Conservation (phyloP, 108 stramenopile species). For the Pseudonitzschia delicatissima region DNA sequence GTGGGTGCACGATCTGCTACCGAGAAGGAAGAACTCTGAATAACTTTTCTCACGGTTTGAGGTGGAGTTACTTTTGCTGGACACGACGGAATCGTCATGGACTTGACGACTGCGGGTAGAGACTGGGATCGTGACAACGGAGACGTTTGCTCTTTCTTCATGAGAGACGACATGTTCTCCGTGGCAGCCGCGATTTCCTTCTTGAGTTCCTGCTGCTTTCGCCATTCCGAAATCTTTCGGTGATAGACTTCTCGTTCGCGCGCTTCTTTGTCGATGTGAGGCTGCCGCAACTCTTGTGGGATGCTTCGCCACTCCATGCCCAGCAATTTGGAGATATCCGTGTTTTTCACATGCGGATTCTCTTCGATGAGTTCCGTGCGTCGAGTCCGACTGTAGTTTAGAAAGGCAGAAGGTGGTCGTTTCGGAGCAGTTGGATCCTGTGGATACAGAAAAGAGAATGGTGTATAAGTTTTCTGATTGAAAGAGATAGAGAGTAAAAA, state of each 20-base stretch:
- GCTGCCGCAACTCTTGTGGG: constrained; percentile 41
- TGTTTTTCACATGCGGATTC: constrained; percentile 43
- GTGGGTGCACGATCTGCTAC: no score
- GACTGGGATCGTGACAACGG: no score
- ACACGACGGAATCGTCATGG: no score
- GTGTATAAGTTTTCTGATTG: background rate
- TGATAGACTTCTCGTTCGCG: constrained; percentile 32
- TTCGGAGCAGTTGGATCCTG: constrained; percentile 52
- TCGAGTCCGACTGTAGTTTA: constrained; percentile 40
- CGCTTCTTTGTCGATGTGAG: constrained; percentile 34
- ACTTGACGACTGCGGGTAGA: no score
- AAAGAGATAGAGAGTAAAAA: background rate
- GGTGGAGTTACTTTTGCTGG: no score
- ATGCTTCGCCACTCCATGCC: constrained; percentile 41
- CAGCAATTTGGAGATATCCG: constrained; percentile 48
- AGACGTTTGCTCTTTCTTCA: background rate
- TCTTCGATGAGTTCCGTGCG: constrained; percentile 35
- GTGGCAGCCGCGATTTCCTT: background rate
- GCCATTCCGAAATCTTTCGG: constrained; percentile 31
- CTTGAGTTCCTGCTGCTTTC: constrained; percentile 11
- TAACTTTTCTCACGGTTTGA: no score
- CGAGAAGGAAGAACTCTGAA: no score
- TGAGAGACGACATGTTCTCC: background rate
- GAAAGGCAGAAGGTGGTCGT: constrained; percentile 51
- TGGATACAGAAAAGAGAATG: background rate